Evolutionary conservation across 805 yeast species (phyloP).

Genomic region (Saccharomycopsis lassenensis): DNA sequence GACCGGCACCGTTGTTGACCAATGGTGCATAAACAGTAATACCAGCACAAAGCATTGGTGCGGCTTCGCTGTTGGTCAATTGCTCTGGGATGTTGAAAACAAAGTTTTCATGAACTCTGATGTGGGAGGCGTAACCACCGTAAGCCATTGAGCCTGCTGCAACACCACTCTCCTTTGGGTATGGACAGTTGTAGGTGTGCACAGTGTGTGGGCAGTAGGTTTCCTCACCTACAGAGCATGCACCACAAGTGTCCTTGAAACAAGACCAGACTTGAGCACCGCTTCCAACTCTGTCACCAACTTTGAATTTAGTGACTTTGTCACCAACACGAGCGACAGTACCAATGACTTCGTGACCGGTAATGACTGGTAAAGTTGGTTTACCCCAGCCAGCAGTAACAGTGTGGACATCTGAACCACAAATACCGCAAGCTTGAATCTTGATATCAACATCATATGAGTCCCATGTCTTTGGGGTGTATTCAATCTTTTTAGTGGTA

Average conservation of each 20-base stretch:
- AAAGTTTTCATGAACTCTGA: constrained; percentile 33
- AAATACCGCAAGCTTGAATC: constrained; percentile 52
- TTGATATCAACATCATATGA: constrained; percentile 40
- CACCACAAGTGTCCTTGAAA: constrained; percentile 24
- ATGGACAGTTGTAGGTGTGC: constrained; percentile 27
- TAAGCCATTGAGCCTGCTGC: constrained; percentile 28
- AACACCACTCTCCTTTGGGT: constrained; percentile 22
- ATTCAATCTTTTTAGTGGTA: constrained; percentile 22
- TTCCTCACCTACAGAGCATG: constrained; percentile 31
- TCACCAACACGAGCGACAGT: constrained; percentile 25
- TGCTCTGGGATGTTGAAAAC: constrained; percentile 39
- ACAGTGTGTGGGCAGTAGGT: constrained; percentile 28
- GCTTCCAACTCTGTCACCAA: constrained; percentile 37
- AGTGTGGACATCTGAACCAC: constrained; percentile 43
- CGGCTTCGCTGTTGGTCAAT: constrained; percentile 32
- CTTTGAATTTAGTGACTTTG: constrained; percentile 25
- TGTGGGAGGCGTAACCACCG: constrained; percentile 43
- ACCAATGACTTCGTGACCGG: constrained; percentile 25
- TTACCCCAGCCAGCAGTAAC: constrained; percentile 25
- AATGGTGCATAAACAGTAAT: constrained; percentile 44
- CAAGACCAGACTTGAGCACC: constrained; percentile 34
- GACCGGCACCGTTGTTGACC: constrained; percentile 32
- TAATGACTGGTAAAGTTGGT: constrained; percentile 19
- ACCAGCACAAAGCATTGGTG: constrained; percentile 50
- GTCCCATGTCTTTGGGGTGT: constrained; percentile 29